Conservation (phyloP, 805 yeast genomes). For the Saturnispora ahearnii region DNA sequence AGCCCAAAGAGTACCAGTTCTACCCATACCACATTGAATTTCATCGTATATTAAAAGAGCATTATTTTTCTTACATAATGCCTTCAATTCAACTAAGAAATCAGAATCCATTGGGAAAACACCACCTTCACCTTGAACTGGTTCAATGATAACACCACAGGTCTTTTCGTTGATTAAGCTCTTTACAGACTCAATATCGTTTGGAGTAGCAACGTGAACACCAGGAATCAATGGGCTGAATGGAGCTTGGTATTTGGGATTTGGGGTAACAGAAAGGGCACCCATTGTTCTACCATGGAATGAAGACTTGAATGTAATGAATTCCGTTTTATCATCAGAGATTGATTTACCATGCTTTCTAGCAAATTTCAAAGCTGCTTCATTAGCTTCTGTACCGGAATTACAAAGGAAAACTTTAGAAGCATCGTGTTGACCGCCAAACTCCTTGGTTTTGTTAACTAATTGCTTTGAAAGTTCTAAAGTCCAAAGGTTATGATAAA, state of each 20-base stretch:
- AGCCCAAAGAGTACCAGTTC: slow-evolving; percentile 92
- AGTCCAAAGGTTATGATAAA: slow-evolving; percentile 78
- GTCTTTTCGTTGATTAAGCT: slow-evolving; percentile 50
- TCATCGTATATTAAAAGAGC: slow-evolving; percentile 86
- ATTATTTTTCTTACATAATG: slow-evolving; percentile 57
- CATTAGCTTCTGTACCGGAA: slow-evolving; percentile 40
- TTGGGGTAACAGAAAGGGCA: slow-evolving; percentile 84
- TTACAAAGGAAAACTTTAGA: slow-evolving; percentile 58
- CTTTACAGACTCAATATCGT: slow-evolving; percentile 52
- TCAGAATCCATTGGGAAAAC: slow-evolving; percentile 57
- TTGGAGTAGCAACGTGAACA: slow-evolving; percentile 56
- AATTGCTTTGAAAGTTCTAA: slow-evolving; percentile 67
- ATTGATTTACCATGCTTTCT: slow-evolving; percentile 67
- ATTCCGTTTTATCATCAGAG: slow-evolving; percentile 52
- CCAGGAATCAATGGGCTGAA: slow-evolving; percentile 92
- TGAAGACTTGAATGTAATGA: slow-evolving; percentile 79
- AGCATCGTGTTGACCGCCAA: slow-evolving; percentile 79
- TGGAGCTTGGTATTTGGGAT: slow-evolving; percentile 86
- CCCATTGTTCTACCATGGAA: slow-evolving; percentile 97
- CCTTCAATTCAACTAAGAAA: slow-evolving; percentile 56
- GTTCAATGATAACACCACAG: slow-evolving; percentile 92
- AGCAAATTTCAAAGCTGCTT: slow-evolving; percentile 49
- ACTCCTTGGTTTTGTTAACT: slow-evolving; percentile 54
- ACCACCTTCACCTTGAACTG: slow-evolving; percentile 98
- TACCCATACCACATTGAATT: slow-evolving; percentile 93